Base-by-base conservation (phyloP, 371 early-diverging fungal genomes). In the Coemansia sp. region DNA sequence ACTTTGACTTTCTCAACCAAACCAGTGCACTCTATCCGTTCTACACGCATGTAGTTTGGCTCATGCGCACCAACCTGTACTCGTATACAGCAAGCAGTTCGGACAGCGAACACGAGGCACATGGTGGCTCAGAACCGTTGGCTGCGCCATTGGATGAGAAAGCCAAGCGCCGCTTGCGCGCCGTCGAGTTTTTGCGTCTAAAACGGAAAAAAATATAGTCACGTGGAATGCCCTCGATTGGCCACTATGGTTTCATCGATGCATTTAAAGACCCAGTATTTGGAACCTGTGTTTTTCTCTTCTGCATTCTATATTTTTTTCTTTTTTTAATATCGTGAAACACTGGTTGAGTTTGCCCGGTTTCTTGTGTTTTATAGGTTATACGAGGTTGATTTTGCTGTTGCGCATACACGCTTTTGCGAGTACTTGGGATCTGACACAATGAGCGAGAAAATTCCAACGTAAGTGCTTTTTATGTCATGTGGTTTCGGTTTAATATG, bases 1-100 rank as follows among this genome's bases (percentile, higher is more conserved):
- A 84, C 28, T 91, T 90, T 77, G 83, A 75, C 1, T 91, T 91
- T 68, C 68, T 91, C 62, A 82, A 83, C 62, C 78, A 80, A 37
- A 71, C 78, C 3, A 73, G 86, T 61, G 66, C 59, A 2, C 72
- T 89, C 23, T 82, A 88, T 67, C 77, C 84, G 39, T 91, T 89
- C 66, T 91, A 90, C 68, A 80, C 80, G 65, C 89, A 88, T 56
- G 69, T 89, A 1, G 68, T 82, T 12, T 83, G 84, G 83, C 80
- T 89, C 12, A 80, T 89, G 79, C 82, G 81, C 40, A 82, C 85
- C 8, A 88, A 87, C 1, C 70, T 90, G 1, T 83, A 80, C 40
- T 82, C 65, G 0, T 87, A 86, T 62, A 39, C 48, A 26, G 39
- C 23, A 12, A 57, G 52, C 69, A 16, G 79, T 68, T 69, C 80